Conservation (phyloP, 441 rosid species). For the Syzygium syzygioides region DNA sequence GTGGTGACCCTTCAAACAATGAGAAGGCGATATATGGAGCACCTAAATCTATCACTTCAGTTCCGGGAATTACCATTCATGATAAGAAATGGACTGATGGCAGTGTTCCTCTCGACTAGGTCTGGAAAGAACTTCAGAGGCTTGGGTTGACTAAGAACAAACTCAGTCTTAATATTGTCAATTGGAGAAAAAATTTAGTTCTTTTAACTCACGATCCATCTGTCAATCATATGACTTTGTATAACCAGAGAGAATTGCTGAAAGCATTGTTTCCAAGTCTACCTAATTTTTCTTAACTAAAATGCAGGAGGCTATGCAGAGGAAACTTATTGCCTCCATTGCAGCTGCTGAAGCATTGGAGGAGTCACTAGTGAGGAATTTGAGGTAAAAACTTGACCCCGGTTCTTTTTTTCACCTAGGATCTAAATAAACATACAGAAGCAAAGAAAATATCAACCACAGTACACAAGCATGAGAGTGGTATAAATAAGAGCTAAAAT, state of each 20-base stretch:
- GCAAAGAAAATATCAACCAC: not conserved
- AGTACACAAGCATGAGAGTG: not conserved
- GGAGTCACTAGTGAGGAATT: constrained; percentile 58
- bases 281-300: not conserved
- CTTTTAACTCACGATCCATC: not conserved
- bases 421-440: not conserved
- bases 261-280: not conserved
- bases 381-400: constrained; percentile 38
- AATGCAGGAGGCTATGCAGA: constrained; percentile 74
- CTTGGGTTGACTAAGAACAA: constrained; percentile 24
- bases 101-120: constrained; percentile 48
- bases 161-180: not conserved
- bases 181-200: not conserved
- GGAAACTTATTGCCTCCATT: constrained; percentile 60
- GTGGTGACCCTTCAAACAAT: constrained; percentile 31
- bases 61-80: constrained; percentile 53
- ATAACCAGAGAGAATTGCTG: not conserved
- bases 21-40: constrained; percentile 42
- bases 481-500: not conserved
- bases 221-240: not conserved
- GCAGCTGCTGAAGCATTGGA: constrained; percentile 87
- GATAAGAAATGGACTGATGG: constrained; percentile 94
- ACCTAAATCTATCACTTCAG: constrained; percentile 26
- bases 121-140: constrained; percentile 51
- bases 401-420: not conserved